Evolutionary conservation across 345 rosid species (phyloP).

Genomic region (Populus simonii): DNA sequence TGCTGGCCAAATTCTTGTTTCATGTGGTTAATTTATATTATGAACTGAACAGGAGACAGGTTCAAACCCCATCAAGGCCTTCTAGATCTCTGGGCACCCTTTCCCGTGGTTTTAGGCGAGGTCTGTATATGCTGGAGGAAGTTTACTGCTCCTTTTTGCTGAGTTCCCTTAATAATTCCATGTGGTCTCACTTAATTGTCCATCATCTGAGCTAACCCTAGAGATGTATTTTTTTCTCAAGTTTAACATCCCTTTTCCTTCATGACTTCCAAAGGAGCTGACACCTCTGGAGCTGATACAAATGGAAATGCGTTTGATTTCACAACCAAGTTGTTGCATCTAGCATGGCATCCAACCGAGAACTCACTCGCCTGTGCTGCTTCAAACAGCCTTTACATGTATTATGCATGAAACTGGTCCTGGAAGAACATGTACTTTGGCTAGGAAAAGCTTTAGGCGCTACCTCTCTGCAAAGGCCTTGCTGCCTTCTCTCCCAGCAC

Average conservation of each 20-base stretch:
- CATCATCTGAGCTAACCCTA: neutral
- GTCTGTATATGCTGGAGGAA: constrained; percentile 24
- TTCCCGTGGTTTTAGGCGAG: constrained; percentile 54
- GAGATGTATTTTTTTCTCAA: neutral
- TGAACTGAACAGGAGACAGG: constrained; percentile 45
- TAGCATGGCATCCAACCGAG: constrained; percentile 62
- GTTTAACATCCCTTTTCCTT: neutral
- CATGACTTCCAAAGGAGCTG: constrained; percentile 29
- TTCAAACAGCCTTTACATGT: constrained; percentile 64
- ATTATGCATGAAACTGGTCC: constrained; percentile 40
- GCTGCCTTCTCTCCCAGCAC: constrained; percentile 15
- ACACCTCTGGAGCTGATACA: constrained; percentile 41
- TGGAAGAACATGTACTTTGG: constrained; percentile 11
- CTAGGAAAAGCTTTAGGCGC: constrained; percentile 8
- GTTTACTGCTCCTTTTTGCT: neutral
- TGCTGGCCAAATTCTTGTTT: neutral
- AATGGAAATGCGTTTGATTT: constrained; percentile 56
- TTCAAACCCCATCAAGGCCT: constrained; percentile 45
- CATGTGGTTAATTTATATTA: neutral
- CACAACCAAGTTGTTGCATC: constrained; percentile 50
- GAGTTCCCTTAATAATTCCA: neutral
- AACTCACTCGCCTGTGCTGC: constrained; percentile 56
- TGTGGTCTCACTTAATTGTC: neutral
- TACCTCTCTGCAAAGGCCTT: constrained; percentile 13
- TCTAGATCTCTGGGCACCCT: constrained; percentile 50